A percentile compares a stretch with the other conserved stretches of the same genome.
Conservation (phyloP, 1,284 basidiomycete species). For the Peniophora sp. region DNA sequence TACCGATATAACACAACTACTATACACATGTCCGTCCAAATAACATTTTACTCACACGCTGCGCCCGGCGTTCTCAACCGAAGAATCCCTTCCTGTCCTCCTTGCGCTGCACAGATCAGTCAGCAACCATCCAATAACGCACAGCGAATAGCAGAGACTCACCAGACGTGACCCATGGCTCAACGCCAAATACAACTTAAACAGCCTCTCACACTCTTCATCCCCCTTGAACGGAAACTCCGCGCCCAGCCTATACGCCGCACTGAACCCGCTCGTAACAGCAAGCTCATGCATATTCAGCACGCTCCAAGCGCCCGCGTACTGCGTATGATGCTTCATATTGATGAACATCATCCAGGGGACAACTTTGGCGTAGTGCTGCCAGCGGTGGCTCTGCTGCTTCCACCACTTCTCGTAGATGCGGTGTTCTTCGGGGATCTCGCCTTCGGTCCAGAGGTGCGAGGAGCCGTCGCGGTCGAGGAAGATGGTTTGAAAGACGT, state of each 20-base stretch:
- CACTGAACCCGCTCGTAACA: constrained; percentile 50
- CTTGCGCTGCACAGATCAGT: constrained; percentile 10
- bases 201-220: constrained; percentile 34
- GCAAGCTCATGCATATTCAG: constrained; percentile 54
- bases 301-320: constrained; percentile 31
- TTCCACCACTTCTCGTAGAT: constrained; percentile 57
- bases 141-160: constrained; percentile 7
- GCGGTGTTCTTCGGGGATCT: constrained; percentile 41
- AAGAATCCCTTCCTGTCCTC: constrained; percentile 24
- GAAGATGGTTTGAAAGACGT: constrained; percentile 64
- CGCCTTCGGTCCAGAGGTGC: constrained; percentile 42
- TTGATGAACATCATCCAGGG: constrained; percentile 59
- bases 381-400: constrained; percentile 52
- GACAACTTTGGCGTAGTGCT: constrained; percentile 49
- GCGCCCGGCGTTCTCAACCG: constrained; percentile 1
- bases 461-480: constrained; percentile 42
- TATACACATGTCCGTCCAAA: no score
- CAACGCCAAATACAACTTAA: constrained; percentile 37
- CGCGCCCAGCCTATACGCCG: constrained; percentile 51
- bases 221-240: constrained; percentile 37
- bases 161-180: constrained; percentile 29
- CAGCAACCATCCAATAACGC: background rate
- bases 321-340: constrained; percentile 38
- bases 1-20: no score
- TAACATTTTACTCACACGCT: no score